Base-by-base conservation (phyloP, 371 early-diverging fungal species). In the Rhizopus delemar region DNA sequence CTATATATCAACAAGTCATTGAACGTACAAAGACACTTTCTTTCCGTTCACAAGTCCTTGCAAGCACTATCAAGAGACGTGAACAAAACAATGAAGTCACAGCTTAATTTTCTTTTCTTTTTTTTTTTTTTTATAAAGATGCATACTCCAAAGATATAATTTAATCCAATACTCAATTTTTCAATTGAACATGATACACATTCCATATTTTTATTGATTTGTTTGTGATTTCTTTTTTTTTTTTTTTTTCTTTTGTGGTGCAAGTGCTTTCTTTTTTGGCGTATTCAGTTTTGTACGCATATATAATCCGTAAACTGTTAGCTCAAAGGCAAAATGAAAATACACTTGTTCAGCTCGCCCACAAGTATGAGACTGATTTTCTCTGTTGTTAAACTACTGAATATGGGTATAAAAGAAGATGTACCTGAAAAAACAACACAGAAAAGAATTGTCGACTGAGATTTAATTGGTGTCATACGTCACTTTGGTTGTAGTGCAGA, bases 1-100 rank as follows among this genome's bases (percentile, higher is more conserved):
- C 94, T 36, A 83, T 96, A 61, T 92, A 93, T 83, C 94, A 93
- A 73, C 94, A 93, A 75, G 88, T 95, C 66, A 96, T 96, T 70
- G 96, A 96, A 74, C 87, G 91, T 60, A 93, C 96, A 49, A 89
- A 89, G 80, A 90, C 88, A 13, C 80, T 94, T 33, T 86, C 89
- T 31, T 94, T 96, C 88, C 86, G 93, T 60, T 90, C 95, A 50
- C 91, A 92, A 68, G 86, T 94, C 31, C 80, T 95, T 56, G 87
- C 90, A n/a, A 86, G 88, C 51, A 89, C 91, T 51, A 93, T 96
- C 62, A 94, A 94, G 68, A 93, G 93, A 88, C 88, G 93, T 48
- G 92, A 67, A 59, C 67, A 66, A 41, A 58, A 33, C n/a, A 39
- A 51, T 43, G 68, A 67, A 52, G 55, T 60, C 35, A 34, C 49